phyloP scores from a whole-genome alignment of 495 filamentous ascomycete species.

The Penicillium chermesinum region DNA sequence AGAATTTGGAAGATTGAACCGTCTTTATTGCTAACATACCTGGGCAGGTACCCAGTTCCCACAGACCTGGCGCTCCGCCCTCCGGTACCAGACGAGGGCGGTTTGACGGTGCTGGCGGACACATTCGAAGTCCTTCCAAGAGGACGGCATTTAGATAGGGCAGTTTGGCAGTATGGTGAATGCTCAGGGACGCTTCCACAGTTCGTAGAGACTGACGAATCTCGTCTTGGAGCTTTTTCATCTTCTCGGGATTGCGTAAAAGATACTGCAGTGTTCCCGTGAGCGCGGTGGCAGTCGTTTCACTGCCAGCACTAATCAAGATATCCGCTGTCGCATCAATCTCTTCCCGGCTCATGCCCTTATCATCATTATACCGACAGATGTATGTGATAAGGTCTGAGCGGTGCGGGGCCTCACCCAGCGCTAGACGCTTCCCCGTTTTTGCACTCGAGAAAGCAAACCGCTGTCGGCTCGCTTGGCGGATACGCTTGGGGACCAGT shows the following conservation, averaged over 20 bases:
- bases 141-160: slow-evolving; percentile 49
- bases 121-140: slow-evolving; percentile 51
- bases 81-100: slow-evolving; percentile 37
- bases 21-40: no score
- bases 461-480: no score
- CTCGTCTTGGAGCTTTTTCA: slow-evolving; percentile 42
- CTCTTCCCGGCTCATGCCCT: neutral
- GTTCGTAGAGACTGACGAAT: slow-evolving; percentile 41
- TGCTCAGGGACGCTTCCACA: slow-evolving; percentile 49
- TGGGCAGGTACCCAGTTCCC: slow-evolving; percentile 35
- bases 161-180: slow-evolving; percentile 34
- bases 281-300: slow-evolving; percentile 57
- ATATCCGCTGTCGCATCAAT: slow-evolving; percentile 23
- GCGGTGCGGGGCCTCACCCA: slow-evolving; percentile 23
- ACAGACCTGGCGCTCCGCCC: slow-evolving; percentile 37
- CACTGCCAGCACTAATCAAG: slow-evolving; percentile 47
- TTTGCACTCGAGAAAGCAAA: no score
- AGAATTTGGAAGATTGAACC: neutral
- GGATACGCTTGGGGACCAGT: no score
- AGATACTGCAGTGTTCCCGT: slow-evolving; percentile 47
- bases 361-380: neutral
- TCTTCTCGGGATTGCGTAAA: slow-evolving; percentile 32
- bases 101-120: slow-evolving; percentile 46
- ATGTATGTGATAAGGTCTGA: slow-evolving; percentile 15
- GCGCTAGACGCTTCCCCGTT: no score